phyloP scores from a whole-genome alignment of 805 yeast genomes.

The Brettanomyces sp. region DNA sequence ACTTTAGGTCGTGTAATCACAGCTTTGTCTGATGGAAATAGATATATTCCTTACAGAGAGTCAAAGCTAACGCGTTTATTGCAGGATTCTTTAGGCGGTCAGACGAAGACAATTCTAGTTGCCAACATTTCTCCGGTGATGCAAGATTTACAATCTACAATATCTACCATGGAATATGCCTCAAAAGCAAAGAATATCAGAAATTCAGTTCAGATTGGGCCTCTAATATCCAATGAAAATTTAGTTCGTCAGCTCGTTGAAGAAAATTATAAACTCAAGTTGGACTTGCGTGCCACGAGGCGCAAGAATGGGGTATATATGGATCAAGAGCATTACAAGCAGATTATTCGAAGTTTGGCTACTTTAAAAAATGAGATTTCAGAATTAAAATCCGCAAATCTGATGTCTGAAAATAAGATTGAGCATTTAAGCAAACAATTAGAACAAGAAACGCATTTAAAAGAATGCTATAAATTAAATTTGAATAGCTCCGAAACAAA shows the following conservation, averaged over 20 bases:
- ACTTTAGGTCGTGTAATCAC: conserved; percentile 87
- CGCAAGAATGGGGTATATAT: conserved; percentile 57
- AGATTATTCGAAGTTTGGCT: conserved; percentile 37
- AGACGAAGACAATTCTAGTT: conserved; percentile 81
- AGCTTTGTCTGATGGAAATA: conserved; percentile 48
- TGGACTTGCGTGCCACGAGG: conserved; percentile 54
- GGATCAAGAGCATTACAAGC: conserved; percentile 50
- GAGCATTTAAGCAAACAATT: not conserved
- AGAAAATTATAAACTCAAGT: conserved; percentile 34
- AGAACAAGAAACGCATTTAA: conserved; percentile 1
- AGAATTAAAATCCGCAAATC: conserved; percentile 29
- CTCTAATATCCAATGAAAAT: conserved; percentile 32
- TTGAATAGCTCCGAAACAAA: conserved; percentile 19
- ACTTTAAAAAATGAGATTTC: conserved; percentile 40
- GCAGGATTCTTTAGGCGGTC: conserved; percentile 78
- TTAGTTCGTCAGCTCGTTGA: conserved; percentile 36
- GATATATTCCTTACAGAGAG: conserved; percentile 72
- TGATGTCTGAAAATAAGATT: too few relatives aligned
- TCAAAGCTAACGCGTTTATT: conserved; percentile 66
- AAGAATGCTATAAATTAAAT: conserved; percentile 4
- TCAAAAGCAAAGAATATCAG: conserved; percentile 45
- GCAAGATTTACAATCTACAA: conserved; percentile 38
- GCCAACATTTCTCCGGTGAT: conserved; percentile 71
- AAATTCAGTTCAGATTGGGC: conserved; percentile 42
- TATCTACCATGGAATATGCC: conserved; percentile 47